Evolutionary conservation across 768 basidiomycete genomes (phyloP).

Genomic region (Lactarius akahatsu): DNA sequence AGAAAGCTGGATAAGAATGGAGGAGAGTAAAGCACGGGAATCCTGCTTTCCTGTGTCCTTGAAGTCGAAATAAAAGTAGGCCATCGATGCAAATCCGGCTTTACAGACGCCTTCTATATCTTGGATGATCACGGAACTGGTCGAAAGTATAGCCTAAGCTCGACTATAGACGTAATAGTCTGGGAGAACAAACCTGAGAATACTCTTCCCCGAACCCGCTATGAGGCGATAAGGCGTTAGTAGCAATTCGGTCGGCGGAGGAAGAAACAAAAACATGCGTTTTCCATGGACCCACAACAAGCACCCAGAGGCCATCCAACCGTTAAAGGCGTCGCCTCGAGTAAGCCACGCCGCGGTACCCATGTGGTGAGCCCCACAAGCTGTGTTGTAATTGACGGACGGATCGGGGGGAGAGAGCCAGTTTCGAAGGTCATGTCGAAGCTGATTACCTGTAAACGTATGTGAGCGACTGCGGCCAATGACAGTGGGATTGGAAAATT

Average conservation of each 20-base stretch:
- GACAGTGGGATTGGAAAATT: neutral
- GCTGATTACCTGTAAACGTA: neutral
- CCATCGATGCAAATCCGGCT: neutral
- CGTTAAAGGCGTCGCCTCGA: neutral
- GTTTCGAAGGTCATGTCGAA: neutral
- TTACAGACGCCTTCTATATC: neutral
- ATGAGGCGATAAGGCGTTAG: neutral
- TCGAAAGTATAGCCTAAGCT: neutral
- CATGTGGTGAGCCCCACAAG: neutral
- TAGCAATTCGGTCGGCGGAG: neutral
- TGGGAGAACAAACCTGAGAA: conserved; percentile 1
- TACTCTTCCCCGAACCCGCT: conserved; percentile 20
- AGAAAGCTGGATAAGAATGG: conserved; percentile 5
- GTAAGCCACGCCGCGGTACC: conserved; percentile 3
- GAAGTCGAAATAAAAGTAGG: neutral
- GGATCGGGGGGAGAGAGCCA: conserved; percentile 15
- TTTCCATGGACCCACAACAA: conserved; percentile 9
- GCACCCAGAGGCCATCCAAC: neutral
- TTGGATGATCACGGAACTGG: conserved; percentile 9
- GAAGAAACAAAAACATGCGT: neutral
- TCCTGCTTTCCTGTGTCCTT: neutral
- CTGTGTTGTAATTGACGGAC: conserved; percentile 2
- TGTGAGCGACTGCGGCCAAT: neutral
- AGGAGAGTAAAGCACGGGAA: neutral
- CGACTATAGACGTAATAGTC: neutral